Evolutionary conservation across 371 early-diverging fungal genomes (phyloP), one percentile per base, ranked within the genome.

Genomic region (Mucor lusitanicus): DNA sequence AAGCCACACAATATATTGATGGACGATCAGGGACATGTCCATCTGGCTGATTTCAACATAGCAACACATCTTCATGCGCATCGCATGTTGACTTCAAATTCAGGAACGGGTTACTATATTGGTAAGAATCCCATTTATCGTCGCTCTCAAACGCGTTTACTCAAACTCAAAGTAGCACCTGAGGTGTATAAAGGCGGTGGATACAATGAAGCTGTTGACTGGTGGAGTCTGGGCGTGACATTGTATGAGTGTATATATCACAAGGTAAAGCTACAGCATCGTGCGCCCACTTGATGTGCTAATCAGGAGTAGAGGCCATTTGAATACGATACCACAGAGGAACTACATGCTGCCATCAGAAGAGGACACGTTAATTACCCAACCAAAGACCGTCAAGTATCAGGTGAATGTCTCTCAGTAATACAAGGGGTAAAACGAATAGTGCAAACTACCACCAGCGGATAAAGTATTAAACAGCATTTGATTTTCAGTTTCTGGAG

Each of bases 201-300:
- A 3, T 95, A 95, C 70, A 84, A 83, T 40, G 83, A 85, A 67
- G 83, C 88, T 4, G 88, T 92, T 15, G 95, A 98, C 76, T 95
- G 95, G 92, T 98, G 99, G 99, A 85, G 92, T 11, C 66, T 96
- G n/a, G 99, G 96, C 0, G 88, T 96, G 13, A 78, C 92, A 7
- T 72, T 97, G 23, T 97, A 88, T 67, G 91, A 91, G 67, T 83
- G 85, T 46, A 81, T 89, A 15, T 89, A 89, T 70, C 73, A 77
- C 62, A 83, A 79, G 79, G 85, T 85, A 70, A 35, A 61, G 28
- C 25, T 5, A 9, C 8, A 3, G 11, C 12, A 44, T 56, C 30
- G 30, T 60, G 21, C 25, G 21, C 21, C 23, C 23, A 13, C 9
- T 53, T 3, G 27, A 53, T 27, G 23, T 53, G 15, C 53, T 53